These are phyloP conservation scores for Lentinula boryana DNA, from an alignment of 768 basidiomycete genomes.

Conservation along the genomic window DNA sequence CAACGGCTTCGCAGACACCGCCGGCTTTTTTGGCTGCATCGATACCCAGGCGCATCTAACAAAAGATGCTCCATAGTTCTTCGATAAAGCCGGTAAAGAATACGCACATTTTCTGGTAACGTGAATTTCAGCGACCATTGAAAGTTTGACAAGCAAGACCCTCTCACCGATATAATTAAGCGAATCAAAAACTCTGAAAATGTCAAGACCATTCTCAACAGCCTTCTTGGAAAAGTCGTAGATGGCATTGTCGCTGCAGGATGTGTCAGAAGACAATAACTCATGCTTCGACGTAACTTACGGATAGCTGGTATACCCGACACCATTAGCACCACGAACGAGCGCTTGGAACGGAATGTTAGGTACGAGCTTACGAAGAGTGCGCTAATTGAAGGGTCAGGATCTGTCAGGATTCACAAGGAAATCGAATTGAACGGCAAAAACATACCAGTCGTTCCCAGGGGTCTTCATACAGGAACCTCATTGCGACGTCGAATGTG, in stretches of 20 bases:
- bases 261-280: conserved; percentile 7
- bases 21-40: conserved; percentile 99
- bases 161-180: conserved; percentile 92
- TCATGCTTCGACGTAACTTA: conserved; percentile 29
- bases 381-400: conserved; percentile 45
- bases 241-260: conserved; percentile 86
- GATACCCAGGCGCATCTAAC: conserved; percentile 93
- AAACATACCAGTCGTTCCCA: conserved; percentile 88
- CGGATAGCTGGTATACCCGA: conserved; percentile 99
- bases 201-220: conserved; percentile 98
- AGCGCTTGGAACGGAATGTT: conserved; percentile 99
- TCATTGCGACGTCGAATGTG: conserved; percentile 98
- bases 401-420: conserved; percentile 5
- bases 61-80: neutral
- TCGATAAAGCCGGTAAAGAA: neutral
- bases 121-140: neutral
- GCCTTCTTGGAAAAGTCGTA: conserved; percentile 99
- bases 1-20: conserved; percentile 94
- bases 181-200: conserved; percentile 99
- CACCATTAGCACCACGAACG: conserved; percentile 97
- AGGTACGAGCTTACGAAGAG: conserved; percentile 90
- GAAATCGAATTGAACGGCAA: neutral
- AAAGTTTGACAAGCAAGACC: neutral
- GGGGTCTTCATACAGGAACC: conserved; percentile 99
- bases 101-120: conserved; percentile 61